Conservation (phyloP, 768 basidiomycete genomes). For the Boletus edulis region DNA sequence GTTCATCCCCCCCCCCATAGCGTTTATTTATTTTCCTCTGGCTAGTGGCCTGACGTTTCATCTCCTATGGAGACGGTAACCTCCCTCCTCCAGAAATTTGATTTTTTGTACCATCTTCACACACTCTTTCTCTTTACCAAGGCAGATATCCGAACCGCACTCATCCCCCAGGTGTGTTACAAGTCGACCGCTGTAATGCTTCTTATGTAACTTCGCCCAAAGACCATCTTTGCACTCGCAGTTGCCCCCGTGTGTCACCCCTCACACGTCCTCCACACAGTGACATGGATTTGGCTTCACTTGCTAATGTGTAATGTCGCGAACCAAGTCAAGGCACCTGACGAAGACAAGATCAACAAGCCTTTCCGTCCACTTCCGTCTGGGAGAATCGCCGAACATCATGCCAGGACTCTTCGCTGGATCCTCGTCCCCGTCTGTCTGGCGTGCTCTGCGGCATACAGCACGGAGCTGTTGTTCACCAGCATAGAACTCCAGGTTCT, state of each 20-base stretch:
- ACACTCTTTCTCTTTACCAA: constrained; percentile 26
- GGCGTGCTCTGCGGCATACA: constrained; percentile 29
- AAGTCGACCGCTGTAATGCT: background rate
- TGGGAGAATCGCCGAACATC: constrained; percentile 33
- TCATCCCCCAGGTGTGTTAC: constrained; percentile 19
- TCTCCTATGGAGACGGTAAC: background rate
- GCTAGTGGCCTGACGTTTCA: background rate
- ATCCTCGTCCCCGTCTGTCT: constrained; percentile 32
- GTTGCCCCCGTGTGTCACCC: constrained; percentile 19
- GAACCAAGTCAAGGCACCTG: constrained; percentile 37
- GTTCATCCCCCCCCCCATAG: background rate
- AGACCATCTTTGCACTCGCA: constrained; percentile 33
- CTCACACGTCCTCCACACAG: constrained; percentile 17
- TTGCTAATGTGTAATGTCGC: constrained; percentile 38
- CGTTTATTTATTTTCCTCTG: background rate
- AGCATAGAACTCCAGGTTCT: constrained; percentile 26
- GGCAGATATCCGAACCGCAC: constrained; percentile 15
- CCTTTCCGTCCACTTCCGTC: constrained; percentile 42
- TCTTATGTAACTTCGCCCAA: background rate
- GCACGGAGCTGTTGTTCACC: constrained; percentile 25
- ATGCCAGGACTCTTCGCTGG: constrained; percentile 37
- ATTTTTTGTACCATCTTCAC: constrained; percentile 13
- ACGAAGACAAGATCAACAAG: constrained; percentile 42
- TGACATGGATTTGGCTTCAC: constrained; percentile 44
- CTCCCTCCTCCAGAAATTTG: background rate